Evolutionary conservation across 495 filamentous ascomycete genomes (phyloP).

Genomic region (Aspergillus incahuasiensis): DNA sequence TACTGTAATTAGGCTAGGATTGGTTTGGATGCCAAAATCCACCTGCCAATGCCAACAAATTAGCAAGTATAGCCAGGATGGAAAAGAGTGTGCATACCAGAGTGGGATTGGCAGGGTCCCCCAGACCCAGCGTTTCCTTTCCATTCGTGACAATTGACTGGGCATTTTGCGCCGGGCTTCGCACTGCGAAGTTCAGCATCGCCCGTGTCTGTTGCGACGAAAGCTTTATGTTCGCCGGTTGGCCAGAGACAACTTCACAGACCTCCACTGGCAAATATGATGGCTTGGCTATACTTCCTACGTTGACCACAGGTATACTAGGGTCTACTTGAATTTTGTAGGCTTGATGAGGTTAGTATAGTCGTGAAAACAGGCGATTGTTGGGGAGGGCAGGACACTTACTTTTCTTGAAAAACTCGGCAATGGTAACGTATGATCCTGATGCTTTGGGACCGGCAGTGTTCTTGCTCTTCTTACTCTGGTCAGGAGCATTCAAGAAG

Average conservation of each 20-base stretch:
- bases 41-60: slow-evolving; percentile 18
- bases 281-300: slow-evolving; percentile 54
- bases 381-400: slow-evolving; percentile 19
- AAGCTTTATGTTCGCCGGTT: slow-evolving; percentile 52
- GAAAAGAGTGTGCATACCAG: slow-evolving; percentile 5
- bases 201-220: slow-evolving; percentile 48
- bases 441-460: slow-evolving; percentile 28
- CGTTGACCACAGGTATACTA: slow-evolving; percentile 62
- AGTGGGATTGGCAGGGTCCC: slow-evolving; percentile 1
- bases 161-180: slow-evolving; percentile 61
- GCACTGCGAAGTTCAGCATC: slow-evolving; percentile 70
- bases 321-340: slow-evolving; percentile 41
- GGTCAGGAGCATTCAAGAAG: slow-evolving; percentile 27
- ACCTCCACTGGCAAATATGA: slow-evolving; percentile 65
- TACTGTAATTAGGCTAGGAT: slow-evolving; percentile 57
- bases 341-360: slow-evolving; percentile 21
- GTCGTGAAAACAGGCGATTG: not conserved
- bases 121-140: slow-evolving; percentile 42
- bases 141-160: slow-evolving; percentile 57
- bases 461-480: slow-evolving; percentile 31
- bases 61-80: not conserved
- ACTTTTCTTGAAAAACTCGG: slow-evolving; percentile 48
- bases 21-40: slow-evolving; percentile 53
- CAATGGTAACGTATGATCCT: slow-evolving; percentile 46
- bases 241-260: slow-evolving; percentile 60